A percentile compares a stretch with the other conserved stretches of the same genome.
Conservation (phyloP, 805 yeast species). For the Suhomyces kilbournensis region DNA sequence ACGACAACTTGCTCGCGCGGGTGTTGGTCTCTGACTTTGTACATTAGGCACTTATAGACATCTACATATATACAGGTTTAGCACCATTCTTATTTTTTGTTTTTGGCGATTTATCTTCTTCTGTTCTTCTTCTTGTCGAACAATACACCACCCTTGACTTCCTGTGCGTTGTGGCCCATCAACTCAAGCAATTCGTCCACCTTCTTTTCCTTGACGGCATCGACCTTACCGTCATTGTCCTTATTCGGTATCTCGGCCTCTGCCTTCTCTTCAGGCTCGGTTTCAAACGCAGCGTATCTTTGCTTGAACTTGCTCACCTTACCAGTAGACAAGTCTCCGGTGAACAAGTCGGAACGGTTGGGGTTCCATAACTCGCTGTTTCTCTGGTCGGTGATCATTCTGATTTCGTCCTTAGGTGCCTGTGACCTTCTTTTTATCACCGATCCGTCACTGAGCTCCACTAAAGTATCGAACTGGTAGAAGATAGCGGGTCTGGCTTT, state of each 20-base stretch:
- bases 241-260: slow-evolving; percentile 14
- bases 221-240: slow-evolving; percentile 13
- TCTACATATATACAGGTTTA: slow-evolving; percentile 6
- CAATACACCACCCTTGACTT: slow-evolving; percentile 56
- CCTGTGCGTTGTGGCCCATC: slow-evolving; percentile 54
- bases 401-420: slow-evolving; percentile 80
- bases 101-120: slow-evolving; percentile 29
- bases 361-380: slow-evolving; percentile 88
- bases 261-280: slow-evolving; percentile 27
- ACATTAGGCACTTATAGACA: slow-evolving; percentile 7
- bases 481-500: slow-evolving; percentile 92
- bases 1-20: background rate
- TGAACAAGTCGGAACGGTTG: slow-evolving; percentile 69
- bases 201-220: slow-evolving; percentile 8
- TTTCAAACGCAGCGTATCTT: slow-evolving; percentile 53
- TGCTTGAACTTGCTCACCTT: slow-evolving; percentile 71
- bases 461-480: slow-evolving; percentile 80
- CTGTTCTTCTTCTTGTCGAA: slow-evolving; percentile 45
- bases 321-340: slow-evolving; percentile 81
- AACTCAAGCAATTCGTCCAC: slow-evolving; percentile 56
- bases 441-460: slow-evolving; percentile 94
- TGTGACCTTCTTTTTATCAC: slow-evolving; percentile 80
- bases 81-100: background rate
- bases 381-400: slow-evolving; percentile 86
- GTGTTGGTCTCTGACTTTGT: background rate